Evolutionary conservation across 257 asterid genomes (phyloP), one percentile per base, ranked within the genome.

Genomic region (Solanum verrucosum): DNA sequence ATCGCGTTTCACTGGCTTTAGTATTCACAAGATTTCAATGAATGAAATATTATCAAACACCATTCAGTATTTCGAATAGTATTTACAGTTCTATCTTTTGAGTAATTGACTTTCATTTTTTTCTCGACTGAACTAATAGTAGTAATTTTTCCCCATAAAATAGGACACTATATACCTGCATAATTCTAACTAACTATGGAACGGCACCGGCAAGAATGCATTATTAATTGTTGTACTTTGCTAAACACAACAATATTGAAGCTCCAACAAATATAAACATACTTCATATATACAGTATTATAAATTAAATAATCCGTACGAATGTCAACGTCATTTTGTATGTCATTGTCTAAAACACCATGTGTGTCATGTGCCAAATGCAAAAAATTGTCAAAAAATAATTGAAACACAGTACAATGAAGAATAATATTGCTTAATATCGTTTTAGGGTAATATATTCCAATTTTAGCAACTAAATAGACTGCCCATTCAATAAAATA

Each of bases 321-420:
- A 27, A 4, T 46, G 20, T 87, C 38, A 46, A 87, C 89, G 84
- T 82, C 89, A 87, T 46, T 35, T 68, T 60, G 52, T 68, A 68
- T 33, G 83, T 87, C 89, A 87, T 44, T 34, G 75, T 67, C 84
- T 88, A 33, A 78, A 77, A 49, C 85, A 86, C 35, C 83, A 33
- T 77, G 34, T 67, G 84, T 29, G 44, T 40, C 82, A 15, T 44
- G 40, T 38, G 38, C 10, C 31, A 38, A 29, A 29, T 35, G 40
- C 15, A 21, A 44, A 87, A 27, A 44, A 65, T 46, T 44, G 33
- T 79, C 37, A 79, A 31, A 44, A 79, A 44, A 3, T 78, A 78
- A 78, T 78, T 21, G 15, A 40, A 78, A 78, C 63, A 78, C 63
- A 42, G 37, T 38, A 42, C 9, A 78, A 33, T 78, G n/a, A 78